Base-by-base conservation (phyloP, 345 rosid genomes). In the Acer campestre region DNA sequence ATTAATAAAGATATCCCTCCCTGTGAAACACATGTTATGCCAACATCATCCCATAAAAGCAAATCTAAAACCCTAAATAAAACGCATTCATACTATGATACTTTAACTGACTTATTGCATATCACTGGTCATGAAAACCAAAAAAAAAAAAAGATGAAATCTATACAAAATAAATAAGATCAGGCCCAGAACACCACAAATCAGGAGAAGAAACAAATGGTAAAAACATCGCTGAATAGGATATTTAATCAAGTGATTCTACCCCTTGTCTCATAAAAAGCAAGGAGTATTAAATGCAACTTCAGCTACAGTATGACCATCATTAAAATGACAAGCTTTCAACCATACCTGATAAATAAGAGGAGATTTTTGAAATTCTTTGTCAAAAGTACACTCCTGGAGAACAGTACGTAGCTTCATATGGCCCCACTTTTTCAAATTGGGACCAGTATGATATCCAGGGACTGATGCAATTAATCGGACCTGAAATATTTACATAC, bases 401-500 rank as follows among this genome's bases (percentile, higher is more conserved):
- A 96, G 98, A 82, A 90, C 73, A 62, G 75, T 85, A 11, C 80
- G 84, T 68, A 96, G 85, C 83, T 94, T 94, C 98, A 96, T 90
- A 86, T 96, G 99, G 56, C 97, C 99, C 98, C 97, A 94, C 73
- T 84, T 96, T 68, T 82, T 91, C 86, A 96, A 56, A 83, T 84
- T 91, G 64, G 89, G 63, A 75, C 97, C 97, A 44, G 86, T 85
- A 78, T 94, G 99, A 81, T 96, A 94, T 61, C 99, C 99, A 82
- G 99, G 99, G 75, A 94, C 97, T 12, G 98, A 96, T 71, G 91
- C 93, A 83, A 96, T 82, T 71, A 96, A 77, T 68, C 97, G 86
- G 56, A 92, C 97, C 99, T 96, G 82, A 75, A 77, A 75, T 40
- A 42, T 61, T 75, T 72, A 70, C 51, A n/a, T 14, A 69, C 40